Base-by-base conservation (phyloP, 1,284 basidiomycete genomes). In the Ceratobasidium sp. region DNA sequence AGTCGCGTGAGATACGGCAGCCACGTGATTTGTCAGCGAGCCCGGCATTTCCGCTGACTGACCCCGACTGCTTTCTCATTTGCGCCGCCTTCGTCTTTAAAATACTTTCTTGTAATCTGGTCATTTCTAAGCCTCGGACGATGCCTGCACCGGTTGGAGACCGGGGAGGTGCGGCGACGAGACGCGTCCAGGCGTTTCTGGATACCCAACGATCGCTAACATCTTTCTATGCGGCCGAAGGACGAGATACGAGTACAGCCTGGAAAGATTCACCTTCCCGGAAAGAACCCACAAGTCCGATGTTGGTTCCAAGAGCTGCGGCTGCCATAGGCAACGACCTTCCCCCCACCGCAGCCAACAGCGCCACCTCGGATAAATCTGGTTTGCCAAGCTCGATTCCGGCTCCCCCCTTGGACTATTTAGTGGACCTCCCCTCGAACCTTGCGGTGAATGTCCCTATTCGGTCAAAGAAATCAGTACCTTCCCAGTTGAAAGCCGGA, bases 131-230 rank as follows among this genome's bases (percentile, higher is more conserved):
- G 22, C 54, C 15, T 27, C 22, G 29, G 29, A 56, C 15, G 57
- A 36, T 33, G 14, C 33, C 44, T 19, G 57, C 41, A 29, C 36
- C 47, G 53, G 29, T 24, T 47, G 47, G 47, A 57, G 53, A 31
- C 67, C 56, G 65, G 51, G 50, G 69, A 54, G 14, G 54, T 22
- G 31, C 65, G 64, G 75, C 57, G 54, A 69, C 6, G 19, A 15
- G 50, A 27, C 75, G 69, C 15, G 73, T 76, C 27, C 56, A 76
- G 29, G 50, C 60, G n/a, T 79, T 79, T 60, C 24, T 79, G 33
- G 59, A 24, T 17, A 69, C 77, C 24, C 78, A 79, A 66, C 64
- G 59, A 22, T 64, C 63, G 27, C 59, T 75, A 50, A 45, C 64
- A 17, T 66, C 66, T 24, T 62, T 54, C 14, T 77, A 76, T 47